phyloP scores from a whole-genome alignment of 208 protist genomes.

The Leishmania turanica region DNA sequence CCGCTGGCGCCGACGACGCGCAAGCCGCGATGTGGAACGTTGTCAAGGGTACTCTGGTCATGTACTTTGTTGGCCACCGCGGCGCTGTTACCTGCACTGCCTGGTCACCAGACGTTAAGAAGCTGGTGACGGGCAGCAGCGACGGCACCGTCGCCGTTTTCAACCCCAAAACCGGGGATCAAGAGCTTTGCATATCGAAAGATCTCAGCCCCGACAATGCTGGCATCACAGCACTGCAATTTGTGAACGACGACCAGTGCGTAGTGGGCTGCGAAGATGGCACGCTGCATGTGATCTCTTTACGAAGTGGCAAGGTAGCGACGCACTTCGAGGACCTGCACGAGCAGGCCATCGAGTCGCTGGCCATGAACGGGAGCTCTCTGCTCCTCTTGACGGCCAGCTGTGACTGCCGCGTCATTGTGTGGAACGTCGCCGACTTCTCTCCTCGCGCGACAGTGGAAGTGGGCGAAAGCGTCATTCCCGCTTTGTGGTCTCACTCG shows the following conservation, averaged over 20 bases:
- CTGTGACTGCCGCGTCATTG: constrained; percentile 78
- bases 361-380: constrained; percentile 43
- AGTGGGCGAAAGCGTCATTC: constrained; percentile 83
- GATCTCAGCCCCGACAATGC: constrained; percentile 80
- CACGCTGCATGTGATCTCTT: constrained; percentile 75
- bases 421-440: constrained; percentile 82
- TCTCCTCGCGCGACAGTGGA: constrained; percentile 53
- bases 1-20: constrained; percentile 89
- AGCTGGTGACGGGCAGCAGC: constrained; percentile 90
- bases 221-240: constrained; percentile 64
- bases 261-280: constrained; percentile 87
- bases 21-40: constrained; percentile 96
- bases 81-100: constrained; percentile 76
- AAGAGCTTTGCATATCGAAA: constrained; percentile 60
- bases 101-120: constrained; percentile 91
- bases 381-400: constrained; percentile 72
- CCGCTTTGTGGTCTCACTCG: constrained; percentile 60
- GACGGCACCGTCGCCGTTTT: constrained; percentile 92
- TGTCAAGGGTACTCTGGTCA: constrained; percentile 79
- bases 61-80: constrained; percentile 93
- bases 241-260: constrained; percentile 78
- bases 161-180: constrained; percentile 88
- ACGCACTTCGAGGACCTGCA: constrained; percentile 72
- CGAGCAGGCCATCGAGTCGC: constrained; percentile 83
- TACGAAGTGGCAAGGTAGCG: constrained; percentile 69